A percentile compares a stretch with the other conserved stretches of the same genome.
Evolutionary conservation across 169 alveolate species (phyloP).

Genomic region (Eimeria mitis): DNA sequence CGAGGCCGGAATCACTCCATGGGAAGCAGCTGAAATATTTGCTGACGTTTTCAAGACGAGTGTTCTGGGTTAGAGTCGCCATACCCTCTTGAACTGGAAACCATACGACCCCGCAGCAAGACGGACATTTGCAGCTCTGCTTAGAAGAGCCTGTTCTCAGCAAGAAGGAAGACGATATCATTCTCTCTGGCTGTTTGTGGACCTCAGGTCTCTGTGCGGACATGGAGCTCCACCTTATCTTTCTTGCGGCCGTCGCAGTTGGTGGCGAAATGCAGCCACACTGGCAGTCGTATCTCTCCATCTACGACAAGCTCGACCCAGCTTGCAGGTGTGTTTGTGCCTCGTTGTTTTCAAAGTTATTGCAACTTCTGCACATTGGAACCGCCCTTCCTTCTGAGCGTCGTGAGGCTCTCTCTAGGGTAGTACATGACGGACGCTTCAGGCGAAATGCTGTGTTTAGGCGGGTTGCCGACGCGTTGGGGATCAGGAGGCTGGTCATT

Average conservation of each 20-base stretch:
- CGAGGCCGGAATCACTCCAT: constrained; percentile 76
- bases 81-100: not conserved
- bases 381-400: not conserved
- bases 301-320: constrained; percentile 46
- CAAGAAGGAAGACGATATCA: not conserved
- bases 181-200: not conserved
- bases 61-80: constrained; percentile 56
- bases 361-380: not conserved
- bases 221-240: constrained; percentile 50
- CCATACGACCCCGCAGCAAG: not conserved
- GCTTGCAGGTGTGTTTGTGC: constrained; percentile 41
- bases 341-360: not conserved
- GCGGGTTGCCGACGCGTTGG: constrained; percentile 58
- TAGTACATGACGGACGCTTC: not conserved
- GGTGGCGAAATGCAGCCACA: constrained; percentile 56
- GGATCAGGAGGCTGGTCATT: constrained; percentile 55
- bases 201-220: constrained; percentile 67
- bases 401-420: not conserved
- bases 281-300: constrained; percentile 62
- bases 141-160: not conserved
- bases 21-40: constrained; percentile 77
- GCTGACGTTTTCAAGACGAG: constrained; percentile 77
- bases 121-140: not conserved
- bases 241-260: constrained; percentile 51
- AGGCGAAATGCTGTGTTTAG: not conserved